These are phyloP conservation scores for Cryptosporidium sp. DNA, from an alignment of 169 alveolate species.

Conservation along the genomic window DNA sequence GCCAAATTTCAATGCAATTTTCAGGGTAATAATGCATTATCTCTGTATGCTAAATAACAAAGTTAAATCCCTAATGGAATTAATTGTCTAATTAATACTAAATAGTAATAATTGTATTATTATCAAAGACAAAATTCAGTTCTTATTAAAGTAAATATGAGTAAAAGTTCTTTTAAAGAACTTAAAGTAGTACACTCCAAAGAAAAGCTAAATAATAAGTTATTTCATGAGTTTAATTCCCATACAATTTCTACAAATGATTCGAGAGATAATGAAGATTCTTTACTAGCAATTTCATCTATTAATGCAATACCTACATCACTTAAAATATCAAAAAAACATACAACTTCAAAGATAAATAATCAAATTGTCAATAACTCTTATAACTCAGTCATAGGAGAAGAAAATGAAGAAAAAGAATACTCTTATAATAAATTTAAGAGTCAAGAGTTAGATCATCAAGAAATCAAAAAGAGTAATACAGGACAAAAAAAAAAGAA, in stretches of 20 bases:
- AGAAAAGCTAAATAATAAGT: neutral
- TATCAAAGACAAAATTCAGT: neutral
- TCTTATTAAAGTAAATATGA: neutral
- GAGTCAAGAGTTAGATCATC: neutral
- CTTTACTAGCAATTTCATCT: constrained; percentile 17
- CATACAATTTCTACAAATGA: constrained; percentile 54
- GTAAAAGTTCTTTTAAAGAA: constrained; percentile 8
- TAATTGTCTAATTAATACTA: constrained; percentile 26
- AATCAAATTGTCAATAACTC: neutral
- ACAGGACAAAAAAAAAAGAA: constrained; percentile 7
- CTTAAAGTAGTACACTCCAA: neutral
- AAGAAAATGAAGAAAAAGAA: neutral
- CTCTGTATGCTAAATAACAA: neutral
- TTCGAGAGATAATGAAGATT: constrained; percentile 50
- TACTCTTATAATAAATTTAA: neutral
- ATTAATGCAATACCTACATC: neutral
- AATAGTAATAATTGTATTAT: neutral
- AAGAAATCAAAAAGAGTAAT: neutral
- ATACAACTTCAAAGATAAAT: neutral
- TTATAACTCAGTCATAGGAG: neutral
- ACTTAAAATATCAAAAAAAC: neutral
- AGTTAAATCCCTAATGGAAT: neutral
- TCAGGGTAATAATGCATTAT: neutral
- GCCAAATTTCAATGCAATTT: neutral
- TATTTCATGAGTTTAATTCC: constrained; percentile 33